These are phyloP conservation scores for Aspergillus uvarum DNA, from an alignment of 2,329 filamentous ascomycete genomes.

Conservation along the genomic window DNA sequence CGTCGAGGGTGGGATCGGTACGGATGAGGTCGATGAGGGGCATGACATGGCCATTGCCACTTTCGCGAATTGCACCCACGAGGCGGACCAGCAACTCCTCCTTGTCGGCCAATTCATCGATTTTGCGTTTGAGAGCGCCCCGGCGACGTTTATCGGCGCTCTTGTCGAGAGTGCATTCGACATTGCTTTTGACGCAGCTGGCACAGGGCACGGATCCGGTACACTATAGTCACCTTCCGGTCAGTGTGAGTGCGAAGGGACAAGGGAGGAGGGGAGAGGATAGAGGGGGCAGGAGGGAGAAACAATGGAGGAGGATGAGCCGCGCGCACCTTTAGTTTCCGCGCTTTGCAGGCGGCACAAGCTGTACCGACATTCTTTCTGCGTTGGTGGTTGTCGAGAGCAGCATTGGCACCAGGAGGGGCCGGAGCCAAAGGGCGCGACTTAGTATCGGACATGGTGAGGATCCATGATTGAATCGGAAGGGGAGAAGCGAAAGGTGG, in stretches of 20 bases:
- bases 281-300: background rate
- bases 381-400: constrained; percentile 16
- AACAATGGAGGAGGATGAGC: background rate
- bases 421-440: constrained; percentile 19
- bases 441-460: constrained; percentile 18
- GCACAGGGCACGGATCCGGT: constrained; percentile 24
- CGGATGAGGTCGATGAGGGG: constrained; percentile 30
- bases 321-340: constrained; percentile 27
- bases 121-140: constrained; percentile 28
- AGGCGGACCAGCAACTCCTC: constrained; percentile 27
- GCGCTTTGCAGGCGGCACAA: constrained; percentile 25
- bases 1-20: constrained; percentile 27
- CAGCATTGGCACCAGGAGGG: constrained; percentile 11
- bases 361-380: constrained; percentile 28
- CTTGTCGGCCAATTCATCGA: constrained; percentile 26
- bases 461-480: constrained; percentile 11
- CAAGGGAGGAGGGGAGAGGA: background rate
- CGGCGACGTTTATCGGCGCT: constrained; percentile 24
- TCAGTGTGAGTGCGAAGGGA: background rate
- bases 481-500: background rate
- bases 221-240: constrained; percentile 15
- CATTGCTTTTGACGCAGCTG: constrained; percentile 22
- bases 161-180: constrained; percentile 26
- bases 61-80: constrained; percentile 25
- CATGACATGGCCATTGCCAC: constrained; percentile 16